Evolutionary conservation across 371 early-diverging fungal genomes (phyloP).

Genomic region (Gilbertella persicaria): DNA sequence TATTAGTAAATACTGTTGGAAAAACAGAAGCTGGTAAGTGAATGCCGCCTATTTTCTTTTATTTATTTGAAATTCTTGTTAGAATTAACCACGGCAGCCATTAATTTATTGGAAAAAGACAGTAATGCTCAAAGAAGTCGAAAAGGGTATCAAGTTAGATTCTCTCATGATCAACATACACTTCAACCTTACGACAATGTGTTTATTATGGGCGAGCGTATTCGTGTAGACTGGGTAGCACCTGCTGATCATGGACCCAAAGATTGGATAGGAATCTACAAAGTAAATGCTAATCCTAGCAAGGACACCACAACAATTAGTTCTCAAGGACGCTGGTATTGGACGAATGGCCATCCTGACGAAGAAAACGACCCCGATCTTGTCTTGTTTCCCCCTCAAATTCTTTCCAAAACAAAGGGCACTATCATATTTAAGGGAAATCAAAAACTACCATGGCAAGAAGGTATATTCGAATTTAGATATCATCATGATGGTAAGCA

Average conservation of each 20-base stretch:
- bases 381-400: constrained; percentile 3
- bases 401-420: constrained; percentile 20
- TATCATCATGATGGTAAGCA: constrained; percentile 79
- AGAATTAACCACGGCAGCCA: background rate
- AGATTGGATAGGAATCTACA: constrained; percentile 91
- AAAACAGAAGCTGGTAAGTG: constrained; percentile 38
- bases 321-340: constrained; percentile 62
- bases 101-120: background rate
- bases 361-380: constrained; percentile 5
- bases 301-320: constrained; percentile 60
- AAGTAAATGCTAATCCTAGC: constrained; percentile 63
- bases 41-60: background rate
- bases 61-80: background rate
- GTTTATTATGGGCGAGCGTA: constrained; percentile 64
- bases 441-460: constrained; percentile 68
- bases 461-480: constrained; percentile 80
- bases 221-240: constrained; percentile 67
- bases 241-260: constrained; percentile 57
- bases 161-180: constrained; percentile 4
- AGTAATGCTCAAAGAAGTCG: background rate
- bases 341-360: constrained; percentile 7
- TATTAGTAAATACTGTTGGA: constrained; percentile 39
- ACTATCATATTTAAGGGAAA: constrained; percentile 51
- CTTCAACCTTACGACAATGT: background rate
- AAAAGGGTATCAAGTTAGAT: constrained; percentile 1